phyloP scores from a whole-genome alignment of 495 filamentous ascomycete genomes.

The Evansstolkia leycettana region DNA sequence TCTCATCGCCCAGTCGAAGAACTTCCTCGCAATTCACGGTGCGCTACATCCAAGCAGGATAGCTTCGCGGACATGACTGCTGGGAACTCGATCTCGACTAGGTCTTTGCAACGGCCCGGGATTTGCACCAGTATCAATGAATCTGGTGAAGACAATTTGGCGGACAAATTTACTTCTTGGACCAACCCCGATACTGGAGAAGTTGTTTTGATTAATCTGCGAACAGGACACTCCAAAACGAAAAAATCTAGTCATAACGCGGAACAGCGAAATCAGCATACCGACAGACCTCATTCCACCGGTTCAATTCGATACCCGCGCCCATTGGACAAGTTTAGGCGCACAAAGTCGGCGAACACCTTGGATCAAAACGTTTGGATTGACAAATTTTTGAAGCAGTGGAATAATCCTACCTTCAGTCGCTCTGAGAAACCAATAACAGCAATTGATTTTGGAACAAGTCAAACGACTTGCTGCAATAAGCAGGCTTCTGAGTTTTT shows the following conservation, averaged over 20 bases:
- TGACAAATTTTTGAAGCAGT: slow-evolving; percentile 26
- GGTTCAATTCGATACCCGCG: slow-evolving; percentile 4
- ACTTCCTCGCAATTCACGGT: not conserved
- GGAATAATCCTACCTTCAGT: slow-evolving; percentile 53
- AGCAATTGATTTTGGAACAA: slow-evolving; percentile 9
- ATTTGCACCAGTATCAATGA: not conserved
- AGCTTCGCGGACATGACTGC: too few species aligned
- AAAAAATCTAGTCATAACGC: slow-evolving; percentile 5
- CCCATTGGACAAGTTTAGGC: slow-evolving; percentile 1
- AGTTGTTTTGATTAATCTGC: slow-evolving; percentile 42
- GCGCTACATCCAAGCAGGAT: not conserved
- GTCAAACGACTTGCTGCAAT: not conserved
- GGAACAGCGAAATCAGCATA: too few species aligned
- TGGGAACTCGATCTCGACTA: too few species aligned
- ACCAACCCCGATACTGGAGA: slow-evolving; percentile 53
- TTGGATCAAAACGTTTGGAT: slow-evolving; percentile 18
- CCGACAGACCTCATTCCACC: slow-evolving; percentile 15
- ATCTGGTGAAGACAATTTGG: not conserved
- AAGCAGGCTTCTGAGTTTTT: slow-evolving; percentile 1
- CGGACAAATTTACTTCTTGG: slow-evolving; percentile 44
- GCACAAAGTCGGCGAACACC: slow-evolving; percentile 7
- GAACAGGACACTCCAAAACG: slow-evolving; percentile 46
- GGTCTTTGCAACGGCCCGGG: too few species aligned
- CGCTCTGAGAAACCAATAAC: slow-evolving; percentile 39
- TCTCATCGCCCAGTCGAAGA: not conserved